phyloP scores from a whole-genome alignment of 1,284 basidiomycete species.

The Rhodotorula sp. region DNA sequence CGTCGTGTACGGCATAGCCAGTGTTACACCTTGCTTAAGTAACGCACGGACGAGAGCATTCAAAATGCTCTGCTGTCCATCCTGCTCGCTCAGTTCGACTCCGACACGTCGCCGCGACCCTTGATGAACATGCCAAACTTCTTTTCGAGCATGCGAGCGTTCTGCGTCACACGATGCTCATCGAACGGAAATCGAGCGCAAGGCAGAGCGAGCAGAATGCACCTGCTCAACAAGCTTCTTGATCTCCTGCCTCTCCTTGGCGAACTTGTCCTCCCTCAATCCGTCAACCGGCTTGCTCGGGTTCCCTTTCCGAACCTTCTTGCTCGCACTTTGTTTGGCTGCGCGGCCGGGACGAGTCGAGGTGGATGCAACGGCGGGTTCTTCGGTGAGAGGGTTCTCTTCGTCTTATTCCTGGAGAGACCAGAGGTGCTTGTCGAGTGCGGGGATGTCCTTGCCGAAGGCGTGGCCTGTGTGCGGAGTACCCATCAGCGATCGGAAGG shows the following conservation, averaged over 20 bases:
- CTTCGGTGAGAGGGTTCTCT: background rate
- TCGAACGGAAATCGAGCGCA: too few relatives aligned
- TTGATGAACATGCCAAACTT: too few relatives aligned
- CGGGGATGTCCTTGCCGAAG: background rate
- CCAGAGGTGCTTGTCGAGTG: background rate
- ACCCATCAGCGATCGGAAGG: background rate
- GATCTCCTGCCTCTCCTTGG: background rate
- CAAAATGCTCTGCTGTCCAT: too few relatives aligned
- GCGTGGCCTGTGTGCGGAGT: background rate
- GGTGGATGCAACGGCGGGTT: background rate
- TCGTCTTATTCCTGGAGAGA: background rate
- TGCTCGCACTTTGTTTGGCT: background rate
- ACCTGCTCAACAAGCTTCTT: background rate
- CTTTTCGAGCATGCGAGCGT: too few relatives aligned
- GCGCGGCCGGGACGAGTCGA: background rate
- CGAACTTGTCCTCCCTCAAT: background rate
- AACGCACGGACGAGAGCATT: too few relatives aligned
- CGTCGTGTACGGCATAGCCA: too few relatives aligned
- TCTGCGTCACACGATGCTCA: too few relatives aligned
- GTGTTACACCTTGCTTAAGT: too few relatives aligned
- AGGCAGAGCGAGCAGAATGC: too few relatives aligned
- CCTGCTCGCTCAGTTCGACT: too few relatives aligned
- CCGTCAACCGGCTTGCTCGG: background rate
- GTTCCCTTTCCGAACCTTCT: background rate
- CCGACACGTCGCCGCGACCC: too few relatives aligned